Evolutionary conservation across 2,329 filamentous ascomycete species (phyloP).

Genomic region (Blastomyces percursus): DNA sequence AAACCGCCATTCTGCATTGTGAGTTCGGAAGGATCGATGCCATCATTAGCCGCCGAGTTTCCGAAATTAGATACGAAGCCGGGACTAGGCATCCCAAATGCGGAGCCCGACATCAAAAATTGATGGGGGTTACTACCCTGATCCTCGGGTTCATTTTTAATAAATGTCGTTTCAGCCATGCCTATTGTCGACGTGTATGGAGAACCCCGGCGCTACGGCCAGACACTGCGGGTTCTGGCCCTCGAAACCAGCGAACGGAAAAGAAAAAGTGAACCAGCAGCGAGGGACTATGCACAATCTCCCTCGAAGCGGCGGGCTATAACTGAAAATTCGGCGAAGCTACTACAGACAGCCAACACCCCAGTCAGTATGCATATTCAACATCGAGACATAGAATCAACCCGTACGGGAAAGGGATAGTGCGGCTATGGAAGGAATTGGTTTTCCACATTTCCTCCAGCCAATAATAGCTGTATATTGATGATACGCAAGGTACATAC

Average conservation of each 20-base stretch:
- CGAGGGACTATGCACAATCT: background rate
- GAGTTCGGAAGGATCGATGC: conserved; percentile 77
- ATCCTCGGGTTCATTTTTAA: conserved; percentile 59
- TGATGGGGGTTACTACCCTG: conserved; percentile 43
- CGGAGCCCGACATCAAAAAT: conserved; percentile 40
- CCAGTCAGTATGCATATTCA: background rate
- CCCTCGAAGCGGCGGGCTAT: background rate
- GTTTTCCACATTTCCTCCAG: background rate
- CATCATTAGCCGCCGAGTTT: conserved; percentile 39
- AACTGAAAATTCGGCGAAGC: background rate
- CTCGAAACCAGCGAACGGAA: background rate
- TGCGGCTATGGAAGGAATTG: background rate
- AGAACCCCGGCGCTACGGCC: background rate
- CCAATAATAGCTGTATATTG: background rate
- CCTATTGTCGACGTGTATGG: background rate
- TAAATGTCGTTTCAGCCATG: conserved; percentile 46
- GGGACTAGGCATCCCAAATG: conserved; percentile 44
- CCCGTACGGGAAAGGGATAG: background rate
- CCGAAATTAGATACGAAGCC: conserved; percentile 40
- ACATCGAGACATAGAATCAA: background rate
- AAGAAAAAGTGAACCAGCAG: background rate
- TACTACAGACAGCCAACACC: background rate
- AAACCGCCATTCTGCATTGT: conserved; percentile 51
- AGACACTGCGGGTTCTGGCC: conserved; percentile 5
- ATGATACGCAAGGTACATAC: background rate